phyloP scores from a whole-genome alignment of 2,329 filamentous ascomycete species.

The Anthostomella pinea region DNA sequence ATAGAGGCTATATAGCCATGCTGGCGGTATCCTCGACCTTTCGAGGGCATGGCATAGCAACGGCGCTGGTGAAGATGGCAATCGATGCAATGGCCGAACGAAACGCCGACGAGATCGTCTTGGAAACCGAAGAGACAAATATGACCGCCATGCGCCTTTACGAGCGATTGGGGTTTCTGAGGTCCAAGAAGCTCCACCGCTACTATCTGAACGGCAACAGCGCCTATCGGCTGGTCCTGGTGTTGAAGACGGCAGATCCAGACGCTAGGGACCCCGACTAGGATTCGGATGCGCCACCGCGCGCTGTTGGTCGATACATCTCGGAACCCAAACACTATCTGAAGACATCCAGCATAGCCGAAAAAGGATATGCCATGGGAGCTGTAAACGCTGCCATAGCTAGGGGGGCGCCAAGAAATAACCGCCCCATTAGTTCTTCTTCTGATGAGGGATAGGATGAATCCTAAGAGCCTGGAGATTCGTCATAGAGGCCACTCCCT shows the following conservation, averaged over 20 bases:
- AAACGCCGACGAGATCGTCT: slow-evolving; percentile 87
- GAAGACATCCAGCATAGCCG: too few relatives aligned
- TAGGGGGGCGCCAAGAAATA: too few relatives aligned
- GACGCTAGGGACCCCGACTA: slow-evolving; percentile 11
- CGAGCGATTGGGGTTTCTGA: slow-evolving; percentile 84
- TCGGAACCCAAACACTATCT: too few relatives aligned
- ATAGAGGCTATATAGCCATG: slow-evolving; percentile 97
- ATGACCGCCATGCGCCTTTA: slow-evolving; percentile 87
- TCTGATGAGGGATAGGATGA: too few relatives aligned
- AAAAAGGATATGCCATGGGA: too few relatives aligned
- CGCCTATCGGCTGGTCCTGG: slow-evolving; percentile 82
- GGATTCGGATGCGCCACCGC: too few relatives aligned
- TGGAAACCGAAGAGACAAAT: slow-evolving; percentile 96
- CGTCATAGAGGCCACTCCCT: too few relatives aligned
- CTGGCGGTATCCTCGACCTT: slow-evolving; percentile 81
- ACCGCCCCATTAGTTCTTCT: too few relatives aligned
- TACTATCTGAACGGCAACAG: slow-evolving; percentile 98
- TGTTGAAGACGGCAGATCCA: slow-evolving; percentile 56
- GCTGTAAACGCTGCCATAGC: too few relatives aligned
- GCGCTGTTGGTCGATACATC: neutral
- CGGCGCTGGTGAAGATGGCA: slow-evolving; percentile 80
- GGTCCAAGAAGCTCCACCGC: slow-evolving; percentile 87
- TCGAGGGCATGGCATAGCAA: slow-evolving; percentile 83
- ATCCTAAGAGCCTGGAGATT: too few relatives aligned
- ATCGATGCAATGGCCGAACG: slow-evolving; percentile 86